phyloP scores from a whole-genome alignment of 2,329 filamentous ascomycete genomes.

The Penicillium palitans region DNA sequence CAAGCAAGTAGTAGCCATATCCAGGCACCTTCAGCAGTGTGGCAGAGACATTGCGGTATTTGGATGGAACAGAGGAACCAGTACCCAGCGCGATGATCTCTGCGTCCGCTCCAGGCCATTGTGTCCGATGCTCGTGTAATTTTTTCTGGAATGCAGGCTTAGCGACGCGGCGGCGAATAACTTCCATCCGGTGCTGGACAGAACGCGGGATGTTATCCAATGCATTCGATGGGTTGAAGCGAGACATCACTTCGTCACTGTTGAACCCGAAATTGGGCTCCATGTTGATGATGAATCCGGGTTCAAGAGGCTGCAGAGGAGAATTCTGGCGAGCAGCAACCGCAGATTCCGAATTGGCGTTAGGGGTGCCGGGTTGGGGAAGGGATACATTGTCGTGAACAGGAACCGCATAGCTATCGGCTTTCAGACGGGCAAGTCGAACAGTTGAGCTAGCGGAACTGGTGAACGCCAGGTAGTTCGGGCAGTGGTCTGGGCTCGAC shows the following conservation, averaged over 20 bases:
- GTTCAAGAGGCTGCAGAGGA: constrained; percentile 39
- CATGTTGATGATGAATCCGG: constrained; percentile 47
- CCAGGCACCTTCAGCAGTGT: constrained; percentile 83
- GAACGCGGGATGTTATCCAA: constrained; percentile 30
- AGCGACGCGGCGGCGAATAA: constrained; percentile 29
- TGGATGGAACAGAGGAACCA: constrained; percentile 84
- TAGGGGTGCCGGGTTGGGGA: constrained; percentile 39
- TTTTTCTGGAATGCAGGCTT: constrained; percentile 35
- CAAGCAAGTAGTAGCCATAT: constrained; percentile 83
- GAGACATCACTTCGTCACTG: constrained; percentile 30
- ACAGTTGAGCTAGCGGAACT: constrained; percentile 66
- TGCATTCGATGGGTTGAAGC: constrained; percentile 27
- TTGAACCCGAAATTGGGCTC: constrained; percentile 48
- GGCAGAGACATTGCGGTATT: constrained; percentile 91
- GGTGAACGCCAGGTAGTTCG: constrained; percentile 72
- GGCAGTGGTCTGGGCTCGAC: constrained; percentile 69
- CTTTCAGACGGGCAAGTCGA: constrained; percentile 70
- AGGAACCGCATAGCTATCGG: constrained; percentile 70
- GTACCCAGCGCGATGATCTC: constrained; percentile 89
- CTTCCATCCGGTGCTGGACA: constrained; percentile 32
- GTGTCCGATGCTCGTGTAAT: constrained; percentile 53
- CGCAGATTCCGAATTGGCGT: constrained; percentile 17
- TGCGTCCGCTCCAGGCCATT: constrained; percentile 70
- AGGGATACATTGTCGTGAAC: constrained; percentile 59
- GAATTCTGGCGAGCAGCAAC: constrained; percentile 16